Evolutionary conservation across 2,329 filamentous ascomycete species (phyloP).

Genomic region (Lasiodiplodia citricola): DNA sequence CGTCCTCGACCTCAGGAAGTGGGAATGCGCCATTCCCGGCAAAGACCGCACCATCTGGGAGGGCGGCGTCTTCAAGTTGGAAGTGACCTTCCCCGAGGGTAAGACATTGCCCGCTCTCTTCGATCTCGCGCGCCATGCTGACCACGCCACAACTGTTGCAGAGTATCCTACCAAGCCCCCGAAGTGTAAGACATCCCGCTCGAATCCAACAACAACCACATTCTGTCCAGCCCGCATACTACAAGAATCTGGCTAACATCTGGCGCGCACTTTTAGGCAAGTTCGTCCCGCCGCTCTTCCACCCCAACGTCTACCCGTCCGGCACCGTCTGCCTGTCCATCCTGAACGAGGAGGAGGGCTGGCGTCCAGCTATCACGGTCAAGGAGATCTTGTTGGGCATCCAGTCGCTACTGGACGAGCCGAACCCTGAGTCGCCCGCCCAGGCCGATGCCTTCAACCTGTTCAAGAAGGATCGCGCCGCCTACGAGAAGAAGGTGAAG

Average conservation of each 20-base stretch:
- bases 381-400: constrained; percentile 97
- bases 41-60: constrained; percentile 98
- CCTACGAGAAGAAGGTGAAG: constrained; percentile 88
- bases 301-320: constrained; percentile 97
- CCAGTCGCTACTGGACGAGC: constrained; percentile 93
- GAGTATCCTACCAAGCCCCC: constrained; percentile 99
- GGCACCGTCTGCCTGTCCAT: constrained; percentile 98
- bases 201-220: neutral
- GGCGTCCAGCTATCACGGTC: constrained; percentile 98
- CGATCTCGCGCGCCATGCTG: neutral
- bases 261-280: constrained; percentile 68
- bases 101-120: constrained; percentile 43
- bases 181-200: constrained; percentile 71
- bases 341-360: constrained; percentile 96
- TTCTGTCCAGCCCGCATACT: neutral
- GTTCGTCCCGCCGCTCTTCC: constrained; percentile 94
- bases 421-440: constrained; percentile 94
- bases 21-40: constrained; percentile 96
- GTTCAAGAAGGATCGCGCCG: constrained; percentile 84
- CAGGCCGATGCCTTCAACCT: constrained; percentile 98
- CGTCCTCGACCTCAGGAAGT: constrained; percentile 88
- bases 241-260: neutral
- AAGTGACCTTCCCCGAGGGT: constrained; percentile 93
- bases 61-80: constrained; percentile 94
- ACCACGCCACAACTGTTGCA: constrained; percentile 44